These are phyloP conservation scores for Gamarada debralockiae DNA, from an alignment of 495 filamentous ascomycete genomes.

Conservation along the genomic window DNA sequence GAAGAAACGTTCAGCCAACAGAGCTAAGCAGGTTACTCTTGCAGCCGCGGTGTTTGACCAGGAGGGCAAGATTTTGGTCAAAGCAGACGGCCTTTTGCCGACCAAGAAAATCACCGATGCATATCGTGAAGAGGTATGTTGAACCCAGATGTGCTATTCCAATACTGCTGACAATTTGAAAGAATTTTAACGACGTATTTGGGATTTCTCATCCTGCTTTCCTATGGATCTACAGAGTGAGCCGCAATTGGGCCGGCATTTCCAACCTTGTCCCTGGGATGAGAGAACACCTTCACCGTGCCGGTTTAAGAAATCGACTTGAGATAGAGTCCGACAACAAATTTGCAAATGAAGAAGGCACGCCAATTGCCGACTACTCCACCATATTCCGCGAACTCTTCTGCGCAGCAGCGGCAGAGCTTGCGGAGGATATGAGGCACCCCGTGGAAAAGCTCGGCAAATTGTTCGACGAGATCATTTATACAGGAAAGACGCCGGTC, in stretches of 20 bases:
- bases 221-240: constrained; percentile 81
- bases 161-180: background rate
- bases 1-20: constrained; percentile 47
- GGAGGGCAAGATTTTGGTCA: constrained; percentile 73
- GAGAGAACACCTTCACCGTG: constrained; percentile 16
- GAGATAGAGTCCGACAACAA: constrained; percentile 6
- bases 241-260: constrained; percentile 68
- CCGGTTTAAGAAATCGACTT: background rate
- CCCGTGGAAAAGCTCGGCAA: constrained; percentile 62
- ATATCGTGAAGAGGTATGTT: constrained; percentile 59
- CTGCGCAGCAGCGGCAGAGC: constrained; percentile 70
- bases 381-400: constrained; percentile 83
- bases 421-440: constrained; percentile 62
- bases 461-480: constrained; percentile 74
- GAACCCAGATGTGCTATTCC: background rate
- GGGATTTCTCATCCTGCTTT: constrained; percentile 75
- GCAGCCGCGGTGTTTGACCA: constrained; percentile 73
- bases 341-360: constrained; percentile 35
- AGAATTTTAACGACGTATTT: constrained; percentile 72
- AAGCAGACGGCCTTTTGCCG: constrained; percentile 75
- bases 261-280: background rate
- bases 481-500: constrained; percentile 42
- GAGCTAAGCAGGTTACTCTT: constrained; percentile 75
- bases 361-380: constrained; percentile 62
- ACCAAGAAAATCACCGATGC: constrained; percentile 74